Evolutionary conservation across 2,329 filamentous ascomycete genomes (phyloP).

Genomic region (Aspergillus sp.): DNA sequence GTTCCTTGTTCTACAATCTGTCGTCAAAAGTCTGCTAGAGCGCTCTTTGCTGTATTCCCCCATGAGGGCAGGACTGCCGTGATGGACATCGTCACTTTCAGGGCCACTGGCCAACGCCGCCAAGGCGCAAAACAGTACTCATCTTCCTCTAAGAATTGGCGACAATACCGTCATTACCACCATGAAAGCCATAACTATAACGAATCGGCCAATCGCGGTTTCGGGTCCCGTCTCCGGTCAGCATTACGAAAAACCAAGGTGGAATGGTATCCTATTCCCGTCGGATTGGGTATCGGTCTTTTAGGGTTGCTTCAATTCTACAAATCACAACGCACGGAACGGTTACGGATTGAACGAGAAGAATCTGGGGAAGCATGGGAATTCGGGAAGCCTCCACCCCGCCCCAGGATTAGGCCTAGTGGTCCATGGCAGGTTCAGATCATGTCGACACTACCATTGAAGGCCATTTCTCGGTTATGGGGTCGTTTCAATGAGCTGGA

Average conservation of each 20-base stretch:
- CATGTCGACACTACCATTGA: slow-evolving; percentile 87
- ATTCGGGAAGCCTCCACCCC: slow-evolving; percentile 39
- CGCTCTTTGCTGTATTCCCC: slow-evolving; percentile 11
- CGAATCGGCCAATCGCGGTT: slow-evolving; percentile 42
- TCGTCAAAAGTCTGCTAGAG: slow-evolving; percentile 8
- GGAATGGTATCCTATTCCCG: slow-evolving; percentile 85
- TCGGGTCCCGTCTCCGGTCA: slow-evolving; percentile 49
- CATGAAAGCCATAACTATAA: slow-evolving; percentile 33
- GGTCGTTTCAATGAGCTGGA: slow-evolving; percentile 84
- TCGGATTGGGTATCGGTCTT: slow-evolving; percentile 77
- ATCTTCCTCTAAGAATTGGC: slow-evolving; percentile 33
- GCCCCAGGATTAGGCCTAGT: slow-evolving; percentile 65
- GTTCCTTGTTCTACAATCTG: slow-evolving; percentile 16
- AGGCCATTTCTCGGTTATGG: slow-evolving; percentile 84
- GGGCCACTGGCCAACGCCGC: slow-evolving; percentile 23
- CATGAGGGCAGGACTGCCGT: slow-evolving; percentile 17
- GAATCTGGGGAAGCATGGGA: slow-evolving; percentile 30
- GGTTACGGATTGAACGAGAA: slow-evolving; percentile 43
- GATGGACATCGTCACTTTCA: slow-evolving; percentile 29
- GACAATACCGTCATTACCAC: slow-evolving; percentile 35
- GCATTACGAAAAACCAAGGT: slow-evolving; percentile 60
- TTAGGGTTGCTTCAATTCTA: slow-evolving; percentile 79
- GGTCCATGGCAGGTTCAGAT: slow-evolving; percentile 91
- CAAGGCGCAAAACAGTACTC: slow-evolving; percentile 28
- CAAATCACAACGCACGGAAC: slow-evolving; percentile 54